A percentile compares a stretch with the other conserved stretches of the same genome.
These are phyloP conservation scores for Quercus tomentella DNA, from an alignment of 331 rosid species.

Conservation along the genomic window DNA sequence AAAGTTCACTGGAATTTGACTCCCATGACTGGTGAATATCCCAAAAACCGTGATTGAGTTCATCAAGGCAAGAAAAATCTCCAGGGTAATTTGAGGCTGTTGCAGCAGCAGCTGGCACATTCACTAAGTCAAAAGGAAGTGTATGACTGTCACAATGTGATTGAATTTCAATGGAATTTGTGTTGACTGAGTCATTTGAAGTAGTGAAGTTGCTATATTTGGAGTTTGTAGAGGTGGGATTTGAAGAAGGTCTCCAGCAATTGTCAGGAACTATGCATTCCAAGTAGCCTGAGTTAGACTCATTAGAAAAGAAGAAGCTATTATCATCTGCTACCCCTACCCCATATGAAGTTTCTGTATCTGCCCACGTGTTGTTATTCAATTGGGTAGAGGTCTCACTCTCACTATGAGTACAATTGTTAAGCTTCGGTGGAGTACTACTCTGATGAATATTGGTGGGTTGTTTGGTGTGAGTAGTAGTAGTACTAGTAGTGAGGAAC, in stretches of 20 bases:
- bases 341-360: constrained; percentile 32
- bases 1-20: constrained; percentile 53
- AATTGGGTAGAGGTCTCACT: neutral
- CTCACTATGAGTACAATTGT: neutral
- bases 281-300: constrained; percentile 80
- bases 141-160: constrained; percentile 28
- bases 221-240: constrained; percentile 15
- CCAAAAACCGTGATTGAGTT: constrained; percentile 49
- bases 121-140: constrained; percentile 23
- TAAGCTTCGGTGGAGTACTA: constrained; percentile 18
- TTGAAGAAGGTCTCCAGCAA: constrained; percentile 67
- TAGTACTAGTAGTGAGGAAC: constrained; percentile 4
- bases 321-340: constrained; percentile 23
- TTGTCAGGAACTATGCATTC: constrained; percentile 95
- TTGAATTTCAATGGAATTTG: constrained; percentile 22
- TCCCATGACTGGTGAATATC: constrained; percentile 45
- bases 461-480: constrained; percentile 30
- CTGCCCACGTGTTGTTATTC: constrained; percentile 18
- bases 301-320: constrained; percentile 52
- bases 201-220: constrained; percentile 25
- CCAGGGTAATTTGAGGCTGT: constrained; percentile 16
- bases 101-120: constrained; percentile 1
- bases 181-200: constrained; percentile 19
- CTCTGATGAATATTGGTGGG: constrained; percentile 26
- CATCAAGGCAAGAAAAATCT: constrained; percentile 48